Evolutionary conservation across 164 flowering plant genomes (phyloP).

Genomic region (Kalanchoe fedtschenkoi): DNA sequence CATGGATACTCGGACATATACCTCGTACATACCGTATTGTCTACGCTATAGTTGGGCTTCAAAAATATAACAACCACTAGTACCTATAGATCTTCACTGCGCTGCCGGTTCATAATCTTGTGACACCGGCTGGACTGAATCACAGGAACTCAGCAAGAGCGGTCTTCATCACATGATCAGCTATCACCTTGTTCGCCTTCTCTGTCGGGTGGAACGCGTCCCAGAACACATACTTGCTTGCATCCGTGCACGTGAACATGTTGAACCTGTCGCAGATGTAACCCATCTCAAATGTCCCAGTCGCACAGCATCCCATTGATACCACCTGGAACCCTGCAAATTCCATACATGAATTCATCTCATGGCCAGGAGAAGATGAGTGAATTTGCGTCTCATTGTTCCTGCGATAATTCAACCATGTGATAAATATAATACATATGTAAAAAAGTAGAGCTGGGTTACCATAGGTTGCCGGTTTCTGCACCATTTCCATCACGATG

Average conservation of each 20-base stretch:
- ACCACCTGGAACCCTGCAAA: slow-evolving; percentile 33
- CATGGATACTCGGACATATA: too few species aligned
- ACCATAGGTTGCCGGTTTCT: slow-evolving; percentile 37
- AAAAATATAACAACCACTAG: too few species aligned
- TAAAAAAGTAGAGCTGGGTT: slow-evolving; percentile 4
- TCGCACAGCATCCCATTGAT: slow-evolving; percentile 30
- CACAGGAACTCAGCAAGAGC: slow-evolving; percentile 8
- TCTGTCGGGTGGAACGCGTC: slow-evolving; percentile 52
- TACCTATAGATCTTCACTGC: not conserved
- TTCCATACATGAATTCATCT: not conserved
- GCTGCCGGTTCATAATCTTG: not conserved
- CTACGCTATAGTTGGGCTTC: too few species aligned
- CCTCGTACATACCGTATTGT: too few species aligned
- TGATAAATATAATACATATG: not conserved
- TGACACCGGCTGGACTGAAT: not conserved
- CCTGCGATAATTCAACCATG: not conserved
- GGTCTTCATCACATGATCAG: slow-evolving; percentile 12
- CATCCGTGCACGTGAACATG: slow-evolving; percentile 36
- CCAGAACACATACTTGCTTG: slow-evolving; percentile 47
- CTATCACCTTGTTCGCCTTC: slow-evolving; percentile 24
- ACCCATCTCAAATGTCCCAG: slow-evolving; percentile 47
- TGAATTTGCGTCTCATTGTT: not conserved
- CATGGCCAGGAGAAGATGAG: not conserved
- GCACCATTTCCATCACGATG: slow-evolving; percentile 20
- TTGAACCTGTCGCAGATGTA: slow-evolving; percentile 22